Conservation (phyloP, 345 rosid species). For the Gossypioides kirkii region DNA sequence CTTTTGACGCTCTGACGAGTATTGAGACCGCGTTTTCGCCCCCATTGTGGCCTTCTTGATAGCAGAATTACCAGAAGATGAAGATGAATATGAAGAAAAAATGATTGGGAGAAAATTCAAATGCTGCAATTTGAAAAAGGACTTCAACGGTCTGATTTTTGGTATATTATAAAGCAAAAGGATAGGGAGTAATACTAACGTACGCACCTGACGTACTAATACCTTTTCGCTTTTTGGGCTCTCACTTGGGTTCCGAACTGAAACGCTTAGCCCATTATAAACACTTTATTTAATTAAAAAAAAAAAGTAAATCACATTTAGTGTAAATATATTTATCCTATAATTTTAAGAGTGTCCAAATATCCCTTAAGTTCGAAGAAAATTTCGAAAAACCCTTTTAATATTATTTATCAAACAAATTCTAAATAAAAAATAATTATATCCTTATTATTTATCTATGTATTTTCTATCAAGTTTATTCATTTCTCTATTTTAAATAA, state of each 20-base stretch:
- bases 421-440: no score
- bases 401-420: no score
- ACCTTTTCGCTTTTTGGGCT: background rate
- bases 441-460: no score
- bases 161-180: background rate
- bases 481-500: no score
- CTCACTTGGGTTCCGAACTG: background rate
- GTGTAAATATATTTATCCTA: no score
- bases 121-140: conserved; percentile 17
- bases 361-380: no score
- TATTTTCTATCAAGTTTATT: no score
- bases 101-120: conserved; percentile 15
- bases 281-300: no score
- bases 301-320: no score
- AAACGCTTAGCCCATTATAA: no score
- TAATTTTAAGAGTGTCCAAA: no score
- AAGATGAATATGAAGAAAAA: background rate
- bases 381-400: no score
- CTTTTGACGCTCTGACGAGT: conserved; percentile 43
- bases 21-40: conserved; percentile 18
- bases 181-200: background rate
- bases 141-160: conserved; percentile 18
- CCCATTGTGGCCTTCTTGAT: conserved; percentile 21
- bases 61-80: conserved; percentile 3
- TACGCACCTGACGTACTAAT: background rate